These are phyloP conservation scores for Backusella parvicylindrica DNA, from an alignment of 192 early-diverging fungal genomes.

Conservation along the genomic window DNA sequence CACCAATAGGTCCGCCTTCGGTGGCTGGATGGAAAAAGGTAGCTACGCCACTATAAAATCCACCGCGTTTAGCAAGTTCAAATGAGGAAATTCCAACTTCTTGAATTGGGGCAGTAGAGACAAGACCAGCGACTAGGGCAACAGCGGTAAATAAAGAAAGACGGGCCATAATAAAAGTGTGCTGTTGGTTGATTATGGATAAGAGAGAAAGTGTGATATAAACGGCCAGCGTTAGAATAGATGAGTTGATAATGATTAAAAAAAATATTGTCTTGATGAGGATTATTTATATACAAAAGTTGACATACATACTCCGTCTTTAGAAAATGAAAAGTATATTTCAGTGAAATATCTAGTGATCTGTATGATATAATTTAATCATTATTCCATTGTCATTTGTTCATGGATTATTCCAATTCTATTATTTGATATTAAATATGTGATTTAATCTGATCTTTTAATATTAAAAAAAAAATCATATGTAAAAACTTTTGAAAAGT, in stretches of 20 bases:
- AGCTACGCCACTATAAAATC: constrained; percentile 8
- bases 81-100: neutral
- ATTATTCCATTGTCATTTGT: neutral
- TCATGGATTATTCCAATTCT: neutral
- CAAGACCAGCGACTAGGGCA: neutral
- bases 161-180: neutral
- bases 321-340: neutral
- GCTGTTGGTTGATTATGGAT: neutral
- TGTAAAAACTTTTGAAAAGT: neutral
- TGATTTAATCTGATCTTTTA: neutral
- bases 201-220: neutral
- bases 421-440: neutral
- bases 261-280: neutral
- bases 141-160: neutral
- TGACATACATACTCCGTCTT: neutral
- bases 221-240: neutral
- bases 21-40: constrained; percentile 29
- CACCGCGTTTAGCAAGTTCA: neutral
- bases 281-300: neutral
- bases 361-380: too few relatives aligned
- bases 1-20: constrained; percentile 27
- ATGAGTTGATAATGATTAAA: neutral
- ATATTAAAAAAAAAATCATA: neutral
- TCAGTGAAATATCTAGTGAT: too few relatives aligned
- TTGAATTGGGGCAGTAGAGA: neutral